phyloP scores from a whole-genome alignment of 2,329 filamentous ascomycete genomes.

The Emergomyces orientalis region DNA sequence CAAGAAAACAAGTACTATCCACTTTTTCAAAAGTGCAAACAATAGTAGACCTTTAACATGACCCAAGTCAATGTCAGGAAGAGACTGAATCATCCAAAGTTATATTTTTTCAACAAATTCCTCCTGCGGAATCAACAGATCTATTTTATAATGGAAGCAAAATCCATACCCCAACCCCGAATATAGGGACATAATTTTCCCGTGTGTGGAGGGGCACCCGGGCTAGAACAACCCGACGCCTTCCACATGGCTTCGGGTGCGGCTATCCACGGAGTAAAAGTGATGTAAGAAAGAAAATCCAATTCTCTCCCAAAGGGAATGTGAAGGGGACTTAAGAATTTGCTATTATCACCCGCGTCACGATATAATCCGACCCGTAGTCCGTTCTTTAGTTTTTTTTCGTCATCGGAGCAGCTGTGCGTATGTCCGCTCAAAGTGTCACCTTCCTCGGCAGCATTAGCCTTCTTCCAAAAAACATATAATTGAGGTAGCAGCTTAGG shows the following conservation, averaged over 20 bases:
- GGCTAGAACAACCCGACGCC: too few relatives aligned
- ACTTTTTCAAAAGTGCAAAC: too few relatives aligned
- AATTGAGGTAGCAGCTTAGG: constrained; percentile 24
- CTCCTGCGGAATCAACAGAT: not conserved
- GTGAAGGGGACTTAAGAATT: constrained; percentile 22
- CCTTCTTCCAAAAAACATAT: constrained; percentile 19
- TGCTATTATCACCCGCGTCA: constrained; percentile 15
- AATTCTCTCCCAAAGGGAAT: constrained; percentile 13
- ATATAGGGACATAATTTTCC: not conserved
- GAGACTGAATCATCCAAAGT: too few relatives aligned
- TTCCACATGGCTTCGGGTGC: not conserved
- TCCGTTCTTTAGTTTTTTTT: constrained; percentile 18
- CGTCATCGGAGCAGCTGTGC: constrained; percentile 20
- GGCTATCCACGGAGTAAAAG: not conserved
- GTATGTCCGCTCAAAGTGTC: constrained; percentile 23
- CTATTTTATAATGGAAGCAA: too few relatives aligned
- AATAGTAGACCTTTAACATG: too few relatives aligned
- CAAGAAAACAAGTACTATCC: not conserved
- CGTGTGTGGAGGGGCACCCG: not conserved
- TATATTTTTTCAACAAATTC: not conserved
- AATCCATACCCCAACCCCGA: not conserved
- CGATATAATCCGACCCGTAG: constrained; percentile 24
- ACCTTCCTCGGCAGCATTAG: constrained; percentile 23
- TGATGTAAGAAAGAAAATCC: not conserved
- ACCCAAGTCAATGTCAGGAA: too few relatives aligned